Evolutionary conservation across 2,329 filamentous ascomycete genomes (phyloP), one percentile per base, ranked within the genome.

Genomic region (Phialemonium atrogriseum): DNA sequence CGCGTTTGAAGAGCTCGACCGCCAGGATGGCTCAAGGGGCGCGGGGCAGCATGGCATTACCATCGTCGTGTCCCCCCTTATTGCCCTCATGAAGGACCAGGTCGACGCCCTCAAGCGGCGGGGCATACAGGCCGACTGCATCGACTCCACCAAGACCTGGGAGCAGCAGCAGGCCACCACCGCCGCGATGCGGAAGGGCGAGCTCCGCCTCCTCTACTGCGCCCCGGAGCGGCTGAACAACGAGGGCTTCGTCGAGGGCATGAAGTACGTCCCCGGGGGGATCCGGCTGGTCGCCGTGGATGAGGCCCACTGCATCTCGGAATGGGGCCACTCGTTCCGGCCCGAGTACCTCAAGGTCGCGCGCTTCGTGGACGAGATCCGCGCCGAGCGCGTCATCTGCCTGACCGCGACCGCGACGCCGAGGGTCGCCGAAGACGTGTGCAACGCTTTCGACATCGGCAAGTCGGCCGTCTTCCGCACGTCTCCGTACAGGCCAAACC

Each of bases 21-120:
- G 43, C 2, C 33, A 43, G 11, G 48, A 39, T 5, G 50, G 47
- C 2, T 39, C 40, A 3, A 41, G 51, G 24, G 43, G 42, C 0
- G 31, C 46, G 1, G 48, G 48, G 3, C 55, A 59, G 12, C 49
- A 55, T 9, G 73, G 69, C 5, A 62, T 74, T 38, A 74, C 68
- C 2, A 58, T 76, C 5, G 66, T 75, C 3, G 66, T 74, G 2
- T 75, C 68, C 0, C 70, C 70, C 0, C 49, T 75, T 4, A 69
- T 75, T 31, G 69, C 69, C 2, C 44, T 76, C 32, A 75, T 75
- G 70, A 76, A 76, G 43, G 71, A 77, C 38, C 73, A 77, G 40
- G 69, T 73, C 1, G 71, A 77, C 40, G 63, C 65, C 2, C 54
- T 77, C 13, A 54, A 60, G 27, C 56, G 56, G 8, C 59, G 62